These are phyloP conservation scores for Leishmania tarentolae DNA, from an alignment of 208 protist species.

Conservation along the genomic window DNA sequence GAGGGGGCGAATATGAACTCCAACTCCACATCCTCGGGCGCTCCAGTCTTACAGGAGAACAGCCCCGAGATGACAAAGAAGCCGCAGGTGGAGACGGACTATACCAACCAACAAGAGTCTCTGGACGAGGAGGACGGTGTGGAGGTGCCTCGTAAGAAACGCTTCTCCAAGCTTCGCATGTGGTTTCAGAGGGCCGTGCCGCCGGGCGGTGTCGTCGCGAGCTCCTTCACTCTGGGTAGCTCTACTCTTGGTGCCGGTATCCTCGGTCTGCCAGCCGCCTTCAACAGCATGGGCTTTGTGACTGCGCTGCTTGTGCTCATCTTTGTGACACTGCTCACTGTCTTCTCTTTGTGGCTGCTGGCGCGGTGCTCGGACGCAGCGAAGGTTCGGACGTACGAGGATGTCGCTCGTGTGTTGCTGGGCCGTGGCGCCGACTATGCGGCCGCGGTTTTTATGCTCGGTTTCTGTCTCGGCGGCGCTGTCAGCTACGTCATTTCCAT, in stretches of 20 bases:
- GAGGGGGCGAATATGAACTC: neutral
- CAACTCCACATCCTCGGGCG: neutral
- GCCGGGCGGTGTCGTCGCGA: conserved; percentile 51
- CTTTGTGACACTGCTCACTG: conserved; percentile 40
- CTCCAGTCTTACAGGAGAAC: neutral
- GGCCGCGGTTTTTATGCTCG: conserved; percentile 38
- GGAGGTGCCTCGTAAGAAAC: conserved; percentile 4
- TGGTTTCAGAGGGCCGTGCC: conserved; percentile 49
- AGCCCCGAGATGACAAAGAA: neutral
- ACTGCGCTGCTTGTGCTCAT: conserved; percentile 52
- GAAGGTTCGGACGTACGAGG: conserved; percentile 52
- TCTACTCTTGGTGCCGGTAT: conserved; percentile 72
- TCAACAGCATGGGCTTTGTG: conserved; percentile 59
- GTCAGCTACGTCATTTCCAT: conserved; percentile 78
- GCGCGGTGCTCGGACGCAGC: conserved; percentile 33
- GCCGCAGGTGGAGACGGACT: neutral
- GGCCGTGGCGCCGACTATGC: conserved; percentile 34
- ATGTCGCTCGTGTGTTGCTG: conserved; percentile 19
- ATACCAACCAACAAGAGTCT: conserved; percentile 1
- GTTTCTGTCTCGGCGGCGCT: conserved; percentile 51
- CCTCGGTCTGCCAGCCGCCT: conserved; percentile 55
- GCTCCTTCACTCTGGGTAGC: conserved; percentile 61
- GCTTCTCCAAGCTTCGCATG: conserved; percentile 7
- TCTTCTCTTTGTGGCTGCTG: conserved; percentile 70
- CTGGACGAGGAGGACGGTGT: conserved; percentile 18